phyloP scores from a whole-genome alignment of 2,329 filamentous ascomycete species.

The Zymoseptoria ardabiliae region DNA sequence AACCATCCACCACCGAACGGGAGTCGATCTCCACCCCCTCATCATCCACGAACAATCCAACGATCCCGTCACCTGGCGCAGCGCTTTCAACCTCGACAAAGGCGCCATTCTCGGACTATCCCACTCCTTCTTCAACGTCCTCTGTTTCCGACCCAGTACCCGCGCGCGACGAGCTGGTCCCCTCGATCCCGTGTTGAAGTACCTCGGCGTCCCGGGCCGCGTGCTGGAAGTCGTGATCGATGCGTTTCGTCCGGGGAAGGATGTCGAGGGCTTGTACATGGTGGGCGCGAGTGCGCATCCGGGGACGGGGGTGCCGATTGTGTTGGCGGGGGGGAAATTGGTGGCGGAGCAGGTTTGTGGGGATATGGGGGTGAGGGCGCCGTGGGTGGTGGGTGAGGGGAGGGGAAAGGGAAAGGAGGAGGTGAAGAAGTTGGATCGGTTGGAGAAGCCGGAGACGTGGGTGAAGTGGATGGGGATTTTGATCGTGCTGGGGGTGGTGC shows the following conservation, averaged over 20 bases:
- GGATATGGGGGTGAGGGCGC: constrained; percentile 32
- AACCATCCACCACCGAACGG: constrained; percentile 55
- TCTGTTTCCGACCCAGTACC: constrained; percentile 58
- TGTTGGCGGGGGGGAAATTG: constrained; percentile 61
- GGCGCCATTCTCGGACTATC: constrained; percentile 66
- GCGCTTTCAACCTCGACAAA: constrained; percentile 65
- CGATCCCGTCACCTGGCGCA: constrained; percentile 58
- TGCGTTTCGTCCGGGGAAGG: constrained; percentile 18
- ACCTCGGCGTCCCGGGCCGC: constrained; percentile 19
- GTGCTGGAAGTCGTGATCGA: constrained; percentile 23
- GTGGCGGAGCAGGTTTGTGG: constrained; percentile 47
- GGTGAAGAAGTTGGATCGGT: constrained; percentile 21
- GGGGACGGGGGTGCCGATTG: constrained; percentile 68
- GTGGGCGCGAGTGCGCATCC: constrained; percentile 70
- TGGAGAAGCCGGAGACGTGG: constrained; percentile 23
- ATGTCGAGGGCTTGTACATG: constrained; percentile 54
- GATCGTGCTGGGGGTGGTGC: constrained; percentile 14
- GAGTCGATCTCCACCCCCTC: constrained; percentile 43
- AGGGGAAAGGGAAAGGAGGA: background rate
- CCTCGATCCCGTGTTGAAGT: constrained; percentile 28
- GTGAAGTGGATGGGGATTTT: constrained; percentile 16
- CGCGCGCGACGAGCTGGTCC: constrained; percentile 44
- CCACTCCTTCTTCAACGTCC: constrained; percentile 67
- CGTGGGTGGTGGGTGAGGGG: constrained; percentile 32
- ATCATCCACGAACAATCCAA: constrained; percentile 59